Evolutionary conservation across 2,329 filamentous ascomycete species (phyloP).

Genomic region (Trichoderma breve): DNA sequence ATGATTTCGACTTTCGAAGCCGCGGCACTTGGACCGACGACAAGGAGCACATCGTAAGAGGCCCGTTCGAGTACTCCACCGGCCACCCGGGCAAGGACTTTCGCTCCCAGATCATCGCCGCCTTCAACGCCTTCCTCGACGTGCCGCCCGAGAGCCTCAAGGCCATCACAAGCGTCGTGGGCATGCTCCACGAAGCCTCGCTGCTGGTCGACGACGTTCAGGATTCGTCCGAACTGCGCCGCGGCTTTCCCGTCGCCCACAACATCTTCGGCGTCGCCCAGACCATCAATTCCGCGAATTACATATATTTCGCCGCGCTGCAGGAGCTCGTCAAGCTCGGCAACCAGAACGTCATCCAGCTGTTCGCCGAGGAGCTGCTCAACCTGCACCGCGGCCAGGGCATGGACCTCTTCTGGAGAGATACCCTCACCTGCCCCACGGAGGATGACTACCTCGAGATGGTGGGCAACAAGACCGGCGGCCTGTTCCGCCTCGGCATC

Average conservation of each 20-base stretch:
- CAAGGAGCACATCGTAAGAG: slow-evolving; percentile 75
- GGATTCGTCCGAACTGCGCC: slow-evolving; percentile 72
- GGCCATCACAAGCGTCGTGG: slow-evolving; percentile 75
- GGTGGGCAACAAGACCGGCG: slow-evolving; percentile 88
- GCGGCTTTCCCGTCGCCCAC: slow-evolving; percentile 79
- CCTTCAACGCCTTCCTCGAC: slow-evolving; percentile 78
- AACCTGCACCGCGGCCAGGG: slow-evolving; percentile 85
- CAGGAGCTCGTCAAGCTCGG: slow-evolving; percentile 70
- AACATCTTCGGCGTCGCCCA: slow-evolving; percentile 82
- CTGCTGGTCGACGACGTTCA: slow-evolving; percentile 86
- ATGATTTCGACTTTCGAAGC: slow-evolving; percentile 53
- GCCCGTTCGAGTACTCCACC: slow-evolving; percentile 78
- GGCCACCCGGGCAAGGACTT: slow-evolving; percentile 83
- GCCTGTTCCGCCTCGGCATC: slow-evolving; percentile 78
- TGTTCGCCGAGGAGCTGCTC: slow-evolving; percentile 79
- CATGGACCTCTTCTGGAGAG: slow-evolving; percentile 89
- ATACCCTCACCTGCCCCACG: slow-evolving; percentile 77
- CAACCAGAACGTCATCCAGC: slow-evolving; percentile 64
- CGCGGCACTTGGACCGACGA: slow-evolving; percentile 63
- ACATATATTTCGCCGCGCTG: slow-evolving; percentile 79
- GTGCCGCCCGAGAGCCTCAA: slow-evolving; percentile 68
- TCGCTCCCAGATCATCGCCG: slow-evolving; percentile 72
- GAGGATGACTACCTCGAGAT: slow-evolving; percentile 93
- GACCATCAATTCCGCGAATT: slow-evolving; percentile 88
- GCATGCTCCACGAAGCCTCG: slow-evolving; percentile 83